A percentile compares a stretch with the other conserved stretches of the same genome.
These are phyloP conservation scores for Elymus sibiricus DNA, from an alignment of 176 grass and related monocot species.

Conservation along the genomic window DNA sequence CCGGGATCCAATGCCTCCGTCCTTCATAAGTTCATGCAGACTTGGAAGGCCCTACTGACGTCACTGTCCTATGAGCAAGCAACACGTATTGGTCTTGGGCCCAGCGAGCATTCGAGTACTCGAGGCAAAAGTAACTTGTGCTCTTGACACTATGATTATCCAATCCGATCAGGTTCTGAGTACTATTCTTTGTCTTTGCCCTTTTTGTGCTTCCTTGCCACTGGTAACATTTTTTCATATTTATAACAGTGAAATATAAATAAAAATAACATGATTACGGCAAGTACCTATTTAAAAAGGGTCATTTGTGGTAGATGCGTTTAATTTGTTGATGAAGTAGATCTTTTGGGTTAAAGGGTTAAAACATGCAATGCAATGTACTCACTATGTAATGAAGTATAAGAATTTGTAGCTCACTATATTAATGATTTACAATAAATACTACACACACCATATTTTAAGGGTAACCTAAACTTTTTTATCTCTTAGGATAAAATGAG, in stretches of 20 bases:
- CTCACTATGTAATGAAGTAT: no score
- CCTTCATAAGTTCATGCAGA: no score
- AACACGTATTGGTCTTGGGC: neutral
- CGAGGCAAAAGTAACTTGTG: neutral
- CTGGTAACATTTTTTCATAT: neutral
- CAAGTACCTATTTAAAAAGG: neutral
- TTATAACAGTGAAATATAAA: neutral
- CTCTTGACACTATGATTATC: neutral
- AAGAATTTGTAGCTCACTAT: no score
- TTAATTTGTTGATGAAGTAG: neutral
- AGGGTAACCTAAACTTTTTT: no score
- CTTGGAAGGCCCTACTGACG: neutral
- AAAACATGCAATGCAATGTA: no score
- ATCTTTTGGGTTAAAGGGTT: no score
- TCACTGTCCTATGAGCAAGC: neutral
- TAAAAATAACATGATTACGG: neutral
- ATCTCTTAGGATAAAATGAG: no score
- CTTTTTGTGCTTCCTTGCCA: neutral
- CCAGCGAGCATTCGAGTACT: neutral
- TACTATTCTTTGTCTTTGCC: neutral
- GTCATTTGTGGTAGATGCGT: neutral
- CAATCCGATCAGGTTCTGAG: neutral
- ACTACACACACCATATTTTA: no score
- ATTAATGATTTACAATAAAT: no score
- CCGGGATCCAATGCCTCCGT: no score